Evolutionary conservation across 1,284 basidiomycete genomes (phyloP), one percentile per base, ranked within the genome.

Genomic region (Pseudozyma sp.): DNA sequence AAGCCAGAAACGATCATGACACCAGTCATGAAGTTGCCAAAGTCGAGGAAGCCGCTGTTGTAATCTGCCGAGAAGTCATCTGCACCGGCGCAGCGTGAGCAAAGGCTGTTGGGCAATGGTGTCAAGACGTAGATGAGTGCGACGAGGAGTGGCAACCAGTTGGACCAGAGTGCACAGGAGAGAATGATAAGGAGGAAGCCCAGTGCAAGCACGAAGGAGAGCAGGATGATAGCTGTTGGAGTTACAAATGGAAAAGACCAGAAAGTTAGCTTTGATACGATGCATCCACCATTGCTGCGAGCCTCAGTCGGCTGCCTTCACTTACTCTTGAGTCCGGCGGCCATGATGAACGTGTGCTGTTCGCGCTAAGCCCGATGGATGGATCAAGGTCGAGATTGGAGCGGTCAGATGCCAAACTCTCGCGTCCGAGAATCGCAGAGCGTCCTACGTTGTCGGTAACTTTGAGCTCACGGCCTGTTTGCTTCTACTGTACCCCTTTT

Each of bases 131-230:
- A 99, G 36, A 92, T 95, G 76, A 97, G 87, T 3, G 97, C 96
- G 77, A 98, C 96, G 76, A 99, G 89, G 53, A 99, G 88, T 49
- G 97, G 97, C 14, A 99, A 88, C 97, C 97, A 99, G 86, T 99
- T 99, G 39, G 90, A 87, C 92, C 92, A 99, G 42, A 99, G 88
- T 25, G 97, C 96, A 85, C 97, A 99, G 1, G 94, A 95, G 35
- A 99, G 91, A 86, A 99, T 99, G 85, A 99, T 93, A 82, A 99
- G 90, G 62, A 99, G 88, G 87, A 99, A 99, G 31, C 97, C 97
- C 35, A 97, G 89, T 13, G 97, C 97, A 45, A 99, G 91, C 63
- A 97, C 93, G 86, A 99, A 97, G 5, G 96, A 95, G 39, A 84
- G 78, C 35, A 82, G 69, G 48, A 84, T 83, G 63, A 84, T 79